Evolutionary conservation across 208 protist genomes (phyloP).

Genomic region (Leishmania gerbilli): DNA sequence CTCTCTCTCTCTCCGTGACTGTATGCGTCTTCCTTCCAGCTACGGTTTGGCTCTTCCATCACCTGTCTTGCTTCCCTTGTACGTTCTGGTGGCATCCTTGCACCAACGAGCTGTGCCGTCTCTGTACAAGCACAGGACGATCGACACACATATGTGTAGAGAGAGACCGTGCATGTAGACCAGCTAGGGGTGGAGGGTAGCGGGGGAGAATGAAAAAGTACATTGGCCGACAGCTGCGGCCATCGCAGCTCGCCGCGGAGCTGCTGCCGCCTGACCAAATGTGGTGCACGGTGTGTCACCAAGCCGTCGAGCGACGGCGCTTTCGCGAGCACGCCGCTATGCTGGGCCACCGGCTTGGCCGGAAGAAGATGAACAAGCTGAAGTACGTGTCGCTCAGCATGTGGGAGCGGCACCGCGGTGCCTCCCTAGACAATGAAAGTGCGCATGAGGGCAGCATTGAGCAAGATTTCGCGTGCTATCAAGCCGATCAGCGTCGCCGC

Average conservation of each 20-base stretch:
- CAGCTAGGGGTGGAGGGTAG: not conserved
- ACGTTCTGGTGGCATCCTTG: not conserved
- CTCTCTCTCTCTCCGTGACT: not conserved
- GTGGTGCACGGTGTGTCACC: slow-evolving; percentile 86
- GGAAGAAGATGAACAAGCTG: slow-evolving; percentile 68
- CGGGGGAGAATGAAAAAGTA: slow-evolving; percentile 51
- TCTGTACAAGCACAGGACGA: not conserved
- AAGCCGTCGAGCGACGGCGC: slow-evolving; percentile 49
- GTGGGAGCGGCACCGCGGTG: slow-evolving; percentile 79
- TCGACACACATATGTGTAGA: not conserved
- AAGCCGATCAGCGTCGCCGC: slow-evolving; percentile 55
- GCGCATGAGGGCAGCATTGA: slow-evolving; percentile 49
- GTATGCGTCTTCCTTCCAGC: not conserved
- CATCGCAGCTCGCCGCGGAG: slow-evolving; percentile 73
- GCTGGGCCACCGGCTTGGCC: slow-evolving; percentile 53
- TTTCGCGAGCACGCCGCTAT: slow-evolving; percentile 46
- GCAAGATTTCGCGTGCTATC: slow-evolving; percentile 64
- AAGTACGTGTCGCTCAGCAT: slow-evolving; percentile 72
- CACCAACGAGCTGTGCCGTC: not conserved
- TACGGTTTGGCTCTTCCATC: not conserved
- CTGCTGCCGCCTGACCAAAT: slow-evolving; percentile 66
- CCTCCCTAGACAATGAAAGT: slow-evolving; percentile 66
- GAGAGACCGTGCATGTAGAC: not conserved
- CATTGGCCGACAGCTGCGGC: slow-evolving; percentile 73
- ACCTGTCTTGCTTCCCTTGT: not conserved